Percentiles rank a stretch among this genome's conserved stretches.
These are phyloP conservation scores for Pisolithus albus DNA, from an alignment of 768 basidiomycete species.

Conservation along the genomic window DNA sequence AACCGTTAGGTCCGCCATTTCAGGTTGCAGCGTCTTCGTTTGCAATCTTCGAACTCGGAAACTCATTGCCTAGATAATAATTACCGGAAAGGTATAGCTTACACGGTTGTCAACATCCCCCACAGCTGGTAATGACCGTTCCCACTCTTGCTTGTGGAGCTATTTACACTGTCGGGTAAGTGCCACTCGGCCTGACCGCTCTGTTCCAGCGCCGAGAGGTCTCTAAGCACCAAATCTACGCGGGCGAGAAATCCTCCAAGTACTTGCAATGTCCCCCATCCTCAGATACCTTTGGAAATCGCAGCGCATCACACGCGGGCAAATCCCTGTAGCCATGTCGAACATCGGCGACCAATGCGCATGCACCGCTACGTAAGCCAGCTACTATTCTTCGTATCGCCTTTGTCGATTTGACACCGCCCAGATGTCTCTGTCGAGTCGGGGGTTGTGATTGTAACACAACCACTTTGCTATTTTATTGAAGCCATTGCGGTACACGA, in stretches of 20 bases:
- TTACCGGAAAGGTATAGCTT: too few species aligned
- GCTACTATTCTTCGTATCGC: not conserved
- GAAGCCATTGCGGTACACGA: not conserved
- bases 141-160: too few species aligned
- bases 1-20: too few species aligned
- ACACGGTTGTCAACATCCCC: too few species aligned
- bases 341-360: not conserved
- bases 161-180: too few species aligned
- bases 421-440: not conserved
- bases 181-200: too few species aligned
- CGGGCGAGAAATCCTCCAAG: not conserved
- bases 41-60: too few species aligned
- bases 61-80: too few species aligned
- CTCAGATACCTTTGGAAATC: not conserved
- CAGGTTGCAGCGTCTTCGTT: too few species aligned
- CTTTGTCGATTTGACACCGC: not conserved
- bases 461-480: not conserved
- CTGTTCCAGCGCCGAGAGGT: too few species aligned
- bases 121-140: too few species aligned
- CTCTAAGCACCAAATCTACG: too few species aligned
- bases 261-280: not conserved
- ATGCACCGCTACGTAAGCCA: not conserved
- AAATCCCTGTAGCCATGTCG: not conserved
- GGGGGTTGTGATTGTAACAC: not conserved
- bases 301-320: not conserved